Evolutionary conservation across 768 basidiomycete genomes (phyloP).

Genomic region (Boletus coccyginus): DNA sequence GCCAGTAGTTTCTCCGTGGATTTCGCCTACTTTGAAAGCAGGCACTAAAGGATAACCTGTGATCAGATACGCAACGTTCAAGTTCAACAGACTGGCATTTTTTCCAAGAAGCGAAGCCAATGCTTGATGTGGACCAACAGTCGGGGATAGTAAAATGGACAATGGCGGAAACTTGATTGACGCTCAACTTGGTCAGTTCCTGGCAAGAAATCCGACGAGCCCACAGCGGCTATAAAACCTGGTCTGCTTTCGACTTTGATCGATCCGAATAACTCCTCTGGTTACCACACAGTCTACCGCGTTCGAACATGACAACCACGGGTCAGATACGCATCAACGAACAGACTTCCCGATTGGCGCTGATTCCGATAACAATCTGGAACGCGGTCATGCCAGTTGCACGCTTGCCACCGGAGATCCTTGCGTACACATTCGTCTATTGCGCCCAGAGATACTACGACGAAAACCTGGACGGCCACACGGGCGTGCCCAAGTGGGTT

Average conservation of each 20-base stretch:
- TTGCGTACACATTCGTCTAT: background rate
- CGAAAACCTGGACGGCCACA: background rate
- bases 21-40: background rate
- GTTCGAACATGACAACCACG: background rate
- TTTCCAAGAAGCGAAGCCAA: background rate
- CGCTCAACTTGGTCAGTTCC: too few relatives aligned
- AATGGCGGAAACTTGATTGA: background rate
- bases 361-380: background rate
- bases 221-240: too few relatives aligned
- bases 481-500: background rate
- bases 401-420: background rate
- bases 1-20: background rate
- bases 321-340: background rate
- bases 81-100: too few relatives aligned
- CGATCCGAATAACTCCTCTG: background rate
- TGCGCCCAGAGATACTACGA: background rate
- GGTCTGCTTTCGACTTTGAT: too few relatives aligned
- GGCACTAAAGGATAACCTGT: too few relatives aligned
- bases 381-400: background rate
- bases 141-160: background rate
- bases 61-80: background rate
- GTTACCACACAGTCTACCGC: background rate
- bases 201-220: too few relatives aligned
- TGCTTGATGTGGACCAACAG: background rate
- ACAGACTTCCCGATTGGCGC: background rate